These are phyloP conservation scores for Solanum chacoense DNA, from an alignment of 305 asterid species.

Conservation along the genomic window DNA sequence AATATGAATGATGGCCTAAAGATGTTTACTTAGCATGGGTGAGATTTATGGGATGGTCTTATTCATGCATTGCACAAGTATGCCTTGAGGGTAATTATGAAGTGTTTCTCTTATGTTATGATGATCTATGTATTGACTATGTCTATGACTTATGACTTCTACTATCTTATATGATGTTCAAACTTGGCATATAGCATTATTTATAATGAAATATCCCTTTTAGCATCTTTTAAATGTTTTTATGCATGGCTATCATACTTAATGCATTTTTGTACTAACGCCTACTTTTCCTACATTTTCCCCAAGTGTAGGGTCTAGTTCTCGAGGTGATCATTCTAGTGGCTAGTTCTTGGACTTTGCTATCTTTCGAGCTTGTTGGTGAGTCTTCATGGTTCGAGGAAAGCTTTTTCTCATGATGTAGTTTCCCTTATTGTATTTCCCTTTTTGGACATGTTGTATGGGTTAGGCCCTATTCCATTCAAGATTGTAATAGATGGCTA, in stretches of 20 bases:
- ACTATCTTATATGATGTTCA: neutral
- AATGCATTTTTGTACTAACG: neutral
- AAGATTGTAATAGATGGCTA: neutral
- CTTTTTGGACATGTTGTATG: neutral
- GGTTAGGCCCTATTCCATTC: neutral
- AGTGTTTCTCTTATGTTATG: neutral
- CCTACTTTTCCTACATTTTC: neutral
- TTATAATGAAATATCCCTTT: neutral
- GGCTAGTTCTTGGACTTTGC: neutral
- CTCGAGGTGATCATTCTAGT: neutral
- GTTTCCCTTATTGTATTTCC: neutral
- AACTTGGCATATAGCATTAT: neutral
- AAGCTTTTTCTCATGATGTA: neutral
- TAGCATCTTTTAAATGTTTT: neutral
- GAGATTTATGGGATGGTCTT: neutral
- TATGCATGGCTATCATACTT: neutral
- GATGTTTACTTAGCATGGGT: neutral
- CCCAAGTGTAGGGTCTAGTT: neutral
- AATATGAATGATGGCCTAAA: neutral
- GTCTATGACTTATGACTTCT: neutral
- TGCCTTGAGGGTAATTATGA: neutral
- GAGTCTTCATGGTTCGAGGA: neutral
- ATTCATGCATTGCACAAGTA: neutral
- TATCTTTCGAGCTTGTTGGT: neutral
- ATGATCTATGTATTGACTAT: neutral